Evolutionary conservation across 148 eudicot genomes (phyloP), one percentile per base, ranked within the genome.

Genomic region (Persicaria maculosa): DNA sequence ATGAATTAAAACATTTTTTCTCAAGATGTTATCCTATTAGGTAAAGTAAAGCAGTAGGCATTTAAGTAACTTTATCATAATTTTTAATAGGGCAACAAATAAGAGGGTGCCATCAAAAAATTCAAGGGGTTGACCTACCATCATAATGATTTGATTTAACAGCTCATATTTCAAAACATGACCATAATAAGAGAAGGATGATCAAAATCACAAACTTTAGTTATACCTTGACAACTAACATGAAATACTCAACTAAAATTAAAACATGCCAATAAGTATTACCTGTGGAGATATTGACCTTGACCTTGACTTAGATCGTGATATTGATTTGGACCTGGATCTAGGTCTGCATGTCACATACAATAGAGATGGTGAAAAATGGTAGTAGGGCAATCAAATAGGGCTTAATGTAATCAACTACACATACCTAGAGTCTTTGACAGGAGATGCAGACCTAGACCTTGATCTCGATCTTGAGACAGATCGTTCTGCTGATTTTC

Each of bases 361-460:
- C 12, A 68, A 52, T 17, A 20, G 46, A 67, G 9, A 69, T 15
- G 17, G 47, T 50, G 43, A 48, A 16, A 65, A 62, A 9, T 31
- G n/a, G 67, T 40, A 55, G 48, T 25, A 54, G 1, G 16, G 11
- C 8, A 5, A 65, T 44, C 7, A 52, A 74, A n/a, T 11, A 6
- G 72, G 22, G 14, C 0, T 58, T 43, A 3, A 10, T 19, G 44
- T 19, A 54, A 68, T 47, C 14, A 69, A 59, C 17, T 44, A 17
- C 50, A 73, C 36, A 54, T 83, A 91, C 99, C 97, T 92, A 68
- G 89, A 65, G 8, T 87, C 45, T 80, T 85, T 92, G 67, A 84
- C 87, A 77, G 97, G 99, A 59, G 99, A 81, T 59, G 86, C 86
- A 47, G 97, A 92, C 75, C 91, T 84, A 71, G 97, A 85, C 77